These are phyloP conservation scores for Capronia americana DNA, from an alignment of 2,329 filamentous ascomycete species.

Conservation along the genomic window DNA sequence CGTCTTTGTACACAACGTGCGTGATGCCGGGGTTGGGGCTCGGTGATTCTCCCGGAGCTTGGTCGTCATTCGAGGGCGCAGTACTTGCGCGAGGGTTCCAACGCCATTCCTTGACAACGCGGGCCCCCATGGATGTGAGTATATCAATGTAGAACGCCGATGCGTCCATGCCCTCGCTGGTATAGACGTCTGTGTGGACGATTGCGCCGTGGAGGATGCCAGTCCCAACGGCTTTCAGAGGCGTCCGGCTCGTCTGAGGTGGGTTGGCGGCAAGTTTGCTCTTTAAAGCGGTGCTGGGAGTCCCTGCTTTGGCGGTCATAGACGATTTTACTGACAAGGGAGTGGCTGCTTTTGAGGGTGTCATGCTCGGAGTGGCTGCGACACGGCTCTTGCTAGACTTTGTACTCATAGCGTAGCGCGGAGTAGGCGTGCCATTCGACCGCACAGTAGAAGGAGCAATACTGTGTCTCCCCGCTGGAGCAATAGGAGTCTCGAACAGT, in stretches of 20 bases:
- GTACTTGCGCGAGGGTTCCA: constrained; percentile 68
- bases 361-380: constrained; percentile 10
- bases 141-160: constrained; percentile 82
- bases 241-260: constrained; percentile 28
- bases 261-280: constrained; percentile 29
- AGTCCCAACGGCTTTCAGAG: constrained; percentile 36
- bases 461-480: constrained; percentile 22
- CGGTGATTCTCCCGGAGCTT: constrained; percentile 41
- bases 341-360: constrained; percentile 18
- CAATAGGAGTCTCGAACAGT: constrained; percentile 32
- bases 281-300: constrained; percentile 19
- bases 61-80: constrained; percentile 40
- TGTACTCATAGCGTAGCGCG: constrained; percentile 32
- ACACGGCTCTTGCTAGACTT: constrained; percentile 29
- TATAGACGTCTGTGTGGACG: constrained; percentile 84
- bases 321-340: constrained; percentile 22
- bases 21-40: constrained; percentile 73
- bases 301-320: constrained; percentile 16
- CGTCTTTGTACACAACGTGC: constrained; percentile 90
- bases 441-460: constrained; percentile 15
- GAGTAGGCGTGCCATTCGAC: constrained; percentile 20
- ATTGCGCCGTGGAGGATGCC: constrained; percentile 71
- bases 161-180: constrained; percentile 79
- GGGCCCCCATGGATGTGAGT: constrained; percentile 79
- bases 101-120: constrained; percentile 75